Evolutionary conservation across 345 rosid species (phyloP).

Genomic region (Punica granatum): DNA sequence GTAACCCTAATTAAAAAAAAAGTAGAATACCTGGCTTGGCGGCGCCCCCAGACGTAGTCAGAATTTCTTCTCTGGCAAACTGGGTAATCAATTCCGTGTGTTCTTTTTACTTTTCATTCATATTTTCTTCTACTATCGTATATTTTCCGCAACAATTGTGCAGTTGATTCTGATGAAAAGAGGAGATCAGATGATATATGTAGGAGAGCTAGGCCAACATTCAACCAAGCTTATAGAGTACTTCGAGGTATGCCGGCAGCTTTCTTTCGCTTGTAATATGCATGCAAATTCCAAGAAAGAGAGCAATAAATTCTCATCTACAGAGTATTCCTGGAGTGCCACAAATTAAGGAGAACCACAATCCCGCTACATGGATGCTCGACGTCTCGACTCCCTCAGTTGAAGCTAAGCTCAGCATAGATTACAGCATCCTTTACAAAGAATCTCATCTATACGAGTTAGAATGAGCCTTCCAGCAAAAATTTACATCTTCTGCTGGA

Average conservation of each 20-base stretch:
- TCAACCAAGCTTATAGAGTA: constrained; percentile 44
- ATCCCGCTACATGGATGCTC: constrained; percentile 55
- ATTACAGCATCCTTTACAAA: too few species aligned
- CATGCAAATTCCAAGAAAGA: neutral
- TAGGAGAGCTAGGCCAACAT: constrained; percentile 44
- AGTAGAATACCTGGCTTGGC: too few species aligned
- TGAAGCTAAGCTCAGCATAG: too few species aligned
- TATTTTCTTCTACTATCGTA: too few species aligned
- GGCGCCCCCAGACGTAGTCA: too few species aligned
- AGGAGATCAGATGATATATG: constrained; percentile 46
- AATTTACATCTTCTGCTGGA: neutral
- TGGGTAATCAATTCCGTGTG: too few species aligned
- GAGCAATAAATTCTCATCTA: neutral
- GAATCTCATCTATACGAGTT: constrained; percentile 8
- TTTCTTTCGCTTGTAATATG: neutral
- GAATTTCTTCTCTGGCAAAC: too few species aligned
- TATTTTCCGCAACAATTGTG: too few species aligned
- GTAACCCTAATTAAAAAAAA: too few species aligned
- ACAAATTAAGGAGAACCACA: too few species aligned
- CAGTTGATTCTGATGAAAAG: constrained; percentile 59
- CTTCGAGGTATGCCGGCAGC: constrained; percentile 32
- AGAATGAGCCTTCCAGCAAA: constrained; percentile 1
- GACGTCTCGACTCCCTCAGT: too few species aligned
- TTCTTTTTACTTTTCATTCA: too few species aligned
- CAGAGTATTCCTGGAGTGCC: constrained; percentile 39